Base-by-base conservation (phyloP, 305 asterid species). In the Rubia peregrina region DNA sequence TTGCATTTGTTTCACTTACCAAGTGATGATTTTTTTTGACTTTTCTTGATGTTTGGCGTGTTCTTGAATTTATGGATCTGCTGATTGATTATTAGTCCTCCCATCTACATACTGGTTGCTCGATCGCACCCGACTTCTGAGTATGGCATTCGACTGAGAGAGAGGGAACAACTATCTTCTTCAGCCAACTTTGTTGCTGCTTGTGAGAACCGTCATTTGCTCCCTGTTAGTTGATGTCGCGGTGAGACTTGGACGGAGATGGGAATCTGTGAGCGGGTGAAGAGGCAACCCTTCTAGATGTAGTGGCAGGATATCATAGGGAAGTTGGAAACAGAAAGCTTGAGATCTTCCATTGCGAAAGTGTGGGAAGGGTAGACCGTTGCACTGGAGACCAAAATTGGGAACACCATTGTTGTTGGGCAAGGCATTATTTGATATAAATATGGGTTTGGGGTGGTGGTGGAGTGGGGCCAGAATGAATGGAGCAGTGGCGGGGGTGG, bases 141-240 rank as follows among this genome's bases (percentile, higher is more conserved):
- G 91, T 69, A 83, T 81, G 86, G 87, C 78, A 68, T 67, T 26
- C 77, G 49, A 61, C 75, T 71, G 81, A 86, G 86, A 72, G 94
- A 77, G 71, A 73, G 81, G 80, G 79, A 68, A 62, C 74, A 78
- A 76, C 77, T 87, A 88, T 85, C 84, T 82, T 73, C 80, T 68
- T 60, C 69, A 70, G 85, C 85, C 90, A 77, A 83, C 92, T 83
- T 80, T 74, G 85, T 79, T 65, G 81, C 86, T 72, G 80, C 82
- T 73, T 81, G 87, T 76, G 85, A 74, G 82, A 77, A 74, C 19
- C 24, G 7, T 36, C 33, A 70, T 72, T 75, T 68, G 68, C 80
- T 76, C 75, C 73, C 65, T 82, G 75, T 73, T 85, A 77, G 57
- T 51, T 51, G 74, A 90, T 90, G 97, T 86, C 96, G 75, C 88